Conservation (phyloP, 805 yeast genomes). For the Candida hungchunana region DNA sequence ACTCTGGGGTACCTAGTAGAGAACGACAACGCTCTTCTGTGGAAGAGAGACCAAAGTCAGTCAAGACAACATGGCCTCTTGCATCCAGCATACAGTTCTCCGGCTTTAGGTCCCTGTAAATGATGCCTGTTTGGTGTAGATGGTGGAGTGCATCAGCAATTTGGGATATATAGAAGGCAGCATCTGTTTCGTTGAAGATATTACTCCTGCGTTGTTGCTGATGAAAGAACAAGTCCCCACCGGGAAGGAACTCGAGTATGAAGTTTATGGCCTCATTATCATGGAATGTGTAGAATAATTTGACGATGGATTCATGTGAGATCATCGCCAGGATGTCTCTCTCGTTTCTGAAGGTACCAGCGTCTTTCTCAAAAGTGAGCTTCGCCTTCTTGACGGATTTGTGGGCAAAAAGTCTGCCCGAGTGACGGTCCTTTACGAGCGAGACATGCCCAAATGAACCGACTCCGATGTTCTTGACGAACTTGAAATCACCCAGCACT, state of each 20-base stretch:
- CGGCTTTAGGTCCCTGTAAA: constrained; percentile 85
- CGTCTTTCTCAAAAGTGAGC: constrained; percentile 48
- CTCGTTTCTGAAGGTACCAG: constrained; percentile 75
- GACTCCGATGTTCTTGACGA: constrained; percentile 68
- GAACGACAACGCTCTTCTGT: constrained; percentile 36
- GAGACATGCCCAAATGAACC: constrained; percentile 88
- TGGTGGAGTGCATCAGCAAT: constrained; percentile 74
- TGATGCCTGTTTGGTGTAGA: constrained; percentile 74
- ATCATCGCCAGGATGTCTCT: constrained; percentile 66
- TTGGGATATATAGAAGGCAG: constrained; percentile 77
- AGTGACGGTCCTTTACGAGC: constrained; percentile 60
- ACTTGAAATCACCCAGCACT: constrained; percentile 53
- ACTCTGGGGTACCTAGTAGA: constrained; percentile 41
- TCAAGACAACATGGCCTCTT: constrained; percentile 74
- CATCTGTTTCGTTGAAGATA: constrained; percentile 35
- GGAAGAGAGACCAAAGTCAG: constrained; percentile 76
- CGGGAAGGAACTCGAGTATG: constrained; percentile 78
- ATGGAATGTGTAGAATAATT: constrained; percentile 78
- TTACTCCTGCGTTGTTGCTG: constrained; percentile 15
- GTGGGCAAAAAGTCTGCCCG: constrained; percentile 73
- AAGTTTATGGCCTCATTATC: constrained; percentile 72
- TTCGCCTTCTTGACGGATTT: constrained; percentile 82
- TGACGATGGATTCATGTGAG: constrained; percentile 78
- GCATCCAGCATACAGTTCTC: constrained; percentile 80
- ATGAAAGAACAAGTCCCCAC: constrained; percentile 71